phyloP scores from a whole-genome alignment of 495 filamentous ascomycete species.

The Aspergillus affinis region DNA sequence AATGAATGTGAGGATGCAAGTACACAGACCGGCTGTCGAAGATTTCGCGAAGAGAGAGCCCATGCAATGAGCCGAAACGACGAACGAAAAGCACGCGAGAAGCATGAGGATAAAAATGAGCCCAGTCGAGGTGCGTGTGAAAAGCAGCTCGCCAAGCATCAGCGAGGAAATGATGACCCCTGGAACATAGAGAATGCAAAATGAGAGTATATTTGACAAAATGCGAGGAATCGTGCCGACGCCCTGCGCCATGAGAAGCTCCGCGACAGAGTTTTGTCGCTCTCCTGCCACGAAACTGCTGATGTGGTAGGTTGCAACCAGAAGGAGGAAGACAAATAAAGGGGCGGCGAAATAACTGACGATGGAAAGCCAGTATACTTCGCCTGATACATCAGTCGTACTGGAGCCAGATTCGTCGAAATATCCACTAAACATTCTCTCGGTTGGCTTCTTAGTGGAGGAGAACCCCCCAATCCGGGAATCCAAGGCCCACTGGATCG shows the following conservation, averaged over 20 bases:
- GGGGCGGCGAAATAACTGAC: constrained; percentile 7
- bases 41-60: background rate
- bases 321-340: constrained; percentile 6
- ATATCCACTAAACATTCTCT: constrained; percentile 1
- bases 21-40: background rate
- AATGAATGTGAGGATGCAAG: background rate
- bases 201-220: background rate
- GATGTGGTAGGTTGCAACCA: constrained; percentile 6
- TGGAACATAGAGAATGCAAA: background rate
- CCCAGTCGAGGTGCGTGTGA: background rate
- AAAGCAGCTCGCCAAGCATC: background rate
- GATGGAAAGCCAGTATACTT: constrained; percentile 1
- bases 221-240: background rate
- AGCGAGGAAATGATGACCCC: background rate
- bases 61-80: background rate
- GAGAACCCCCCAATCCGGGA: background rate
- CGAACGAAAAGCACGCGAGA: background rate
- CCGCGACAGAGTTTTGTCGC: constrained; percentile 9
- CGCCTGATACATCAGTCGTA: background rate
- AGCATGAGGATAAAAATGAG: background rate
- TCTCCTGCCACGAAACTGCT: constrained; percentile 10
- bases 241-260: constrained; percentile 10
- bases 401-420: background rate
- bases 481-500: background rate
- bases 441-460: background rate